Percentiles rank a stretch among this genome's conserved stretches.
Evolutionary conservation across 1,284 basidiomycete species (phyloP).

Genomic region (Moniliophthora roreri): DNA sequence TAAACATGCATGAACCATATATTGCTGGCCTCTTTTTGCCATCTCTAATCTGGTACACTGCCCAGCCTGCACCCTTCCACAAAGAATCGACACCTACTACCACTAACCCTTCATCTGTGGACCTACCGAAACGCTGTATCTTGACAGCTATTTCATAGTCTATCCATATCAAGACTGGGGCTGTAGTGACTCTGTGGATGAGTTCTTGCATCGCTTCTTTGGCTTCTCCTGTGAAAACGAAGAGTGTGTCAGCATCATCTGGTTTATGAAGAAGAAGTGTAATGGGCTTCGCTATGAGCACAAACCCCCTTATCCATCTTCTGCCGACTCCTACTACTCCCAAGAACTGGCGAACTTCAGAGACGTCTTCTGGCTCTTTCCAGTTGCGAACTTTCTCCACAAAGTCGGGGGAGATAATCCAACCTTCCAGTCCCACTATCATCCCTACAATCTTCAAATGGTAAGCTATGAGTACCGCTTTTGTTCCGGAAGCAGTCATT

Average conservation of each 20-base stretch:
- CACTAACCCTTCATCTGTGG: slow-evolving; percentile 25
- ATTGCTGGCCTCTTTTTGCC: slow-evolving; percentile 22
- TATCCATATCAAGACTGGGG: slow-evolving; percentile 27
- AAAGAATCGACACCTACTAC: slow-evolving; percentile 34
- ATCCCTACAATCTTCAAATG: slow-evolving; percentile 26
- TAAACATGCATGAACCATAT: slow-evolving; percentile 34
- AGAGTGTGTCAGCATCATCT: slow-evolving; percentile 12
- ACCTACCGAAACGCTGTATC: not conserved
- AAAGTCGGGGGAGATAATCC: slow-evolving; percentile 25
- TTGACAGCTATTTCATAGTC: slow-evolving; percentile 26
- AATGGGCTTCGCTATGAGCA: slow-evolving; percentile 28
- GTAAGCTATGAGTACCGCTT: slow-evolving; percentile 23
- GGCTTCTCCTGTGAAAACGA: slow-evolving; percentile 20
- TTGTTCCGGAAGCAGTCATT: slow-evolving; percentile 28
- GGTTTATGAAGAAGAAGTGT: slow-evolving; percentile 18
- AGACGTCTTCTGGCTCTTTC: slow-evolving; percentile 21
- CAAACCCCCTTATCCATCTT: slow-evolving; percentile 31
- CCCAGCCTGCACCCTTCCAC: slow-evolving; percentile 29
- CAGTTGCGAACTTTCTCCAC: slow-evolving; percentile 30
- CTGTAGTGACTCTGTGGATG: slow-evolving; percentile 22
- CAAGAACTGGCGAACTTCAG: slow-evolving; percentile 33
- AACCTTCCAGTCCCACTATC: slow-evolving; percentile 26
- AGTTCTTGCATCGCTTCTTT: slow-evolving; percentile 24
- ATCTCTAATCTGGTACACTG: slow-evolving; percentile 27
- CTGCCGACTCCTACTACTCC: slow-evolving; percentile 27